Evolutionary conservation across 2,329 filamentous ascomycete species (phyloP).

Genomic region (Sporothrix curviconia): DNA sequence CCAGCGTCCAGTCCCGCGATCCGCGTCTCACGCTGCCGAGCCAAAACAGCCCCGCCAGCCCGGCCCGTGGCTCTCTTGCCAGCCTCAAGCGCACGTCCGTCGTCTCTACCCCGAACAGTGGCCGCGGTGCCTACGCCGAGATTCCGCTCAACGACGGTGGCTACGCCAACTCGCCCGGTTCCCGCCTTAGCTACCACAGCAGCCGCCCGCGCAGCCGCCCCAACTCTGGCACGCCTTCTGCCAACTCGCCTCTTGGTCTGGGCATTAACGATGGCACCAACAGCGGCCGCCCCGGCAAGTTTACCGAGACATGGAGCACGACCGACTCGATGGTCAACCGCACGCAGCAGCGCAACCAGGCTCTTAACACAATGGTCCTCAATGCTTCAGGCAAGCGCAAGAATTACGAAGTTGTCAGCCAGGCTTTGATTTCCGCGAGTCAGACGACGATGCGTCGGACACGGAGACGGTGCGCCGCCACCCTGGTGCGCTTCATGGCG

Average conservation of each 20-base stretch:
- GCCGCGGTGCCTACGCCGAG: slow-evolving; percentile 43
- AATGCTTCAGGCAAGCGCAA: slow-evolving; percentile 30
- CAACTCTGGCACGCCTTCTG: background rate
- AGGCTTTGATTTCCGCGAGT: slow-evolving; percentile 32
- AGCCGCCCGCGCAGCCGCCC: slow-evolving; percentile 6
- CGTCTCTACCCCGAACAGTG: slow-evolving; percentile 19
- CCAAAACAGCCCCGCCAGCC: slow-evolving; percentile 39
- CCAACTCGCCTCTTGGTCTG: background rate
- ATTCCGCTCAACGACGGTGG: slow-evolving; percentile 38
- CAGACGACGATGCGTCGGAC: slow-evolving; percentile 25
- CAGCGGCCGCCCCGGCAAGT: slow-evolving; percentile 37
- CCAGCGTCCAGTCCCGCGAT: slow-evolving; percentile 41
- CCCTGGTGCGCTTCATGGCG: slow-evolving; percentile 30
- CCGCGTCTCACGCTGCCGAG: slow-evolving; percentile 51
- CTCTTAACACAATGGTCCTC: slow-evolving; percentile 29
- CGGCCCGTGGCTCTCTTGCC: slow-evolving; percentile 33
- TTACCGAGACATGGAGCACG: slow-evolving; percentile 50
- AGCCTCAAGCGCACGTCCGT: slow-evolving; percentile 41
- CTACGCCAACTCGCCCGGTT: slow-evolving; percentile 22
- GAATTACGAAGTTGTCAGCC: slow-evolving; percentile 41
- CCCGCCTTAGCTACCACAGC: slow-evolving; percentile 1
- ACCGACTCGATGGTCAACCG: slow-evolving; percentile 48
- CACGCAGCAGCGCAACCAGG: slow-evolving; percentile 46
- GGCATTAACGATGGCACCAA: slow-evolving; percentile 2
- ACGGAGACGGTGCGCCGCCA: slow-evolving; percentile 31